A percentile compares a stretch with the other conserved stretches of the same genome.
Evolutionary conservation across 371 early-diverging fungal species (phyloP).

Genomic region (Quaeritorhiza haematococci): DNA sequence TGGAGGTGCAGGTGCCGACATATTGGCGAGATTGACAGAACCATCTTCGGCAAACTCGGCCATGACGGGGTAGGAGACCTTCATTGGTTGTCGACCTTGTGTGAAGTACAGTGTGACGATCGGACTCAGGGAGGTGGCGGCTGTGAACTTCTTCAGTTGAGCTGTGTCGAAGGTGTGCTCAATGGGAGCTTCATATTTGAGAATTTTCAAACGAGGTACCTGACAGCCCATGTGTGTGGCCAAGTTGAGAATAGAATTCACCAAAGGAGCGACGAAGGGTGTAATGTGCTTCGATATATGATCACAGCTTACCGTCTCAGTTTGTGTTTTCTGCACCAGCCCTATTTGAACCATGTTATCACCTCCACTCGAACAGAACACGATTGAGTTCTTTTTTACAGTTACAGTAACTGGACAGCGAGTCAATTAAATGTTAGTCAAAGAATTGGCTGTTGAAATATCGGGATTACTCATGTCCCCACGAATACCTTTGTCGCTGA

Average conservation of each 20-base stretch:
- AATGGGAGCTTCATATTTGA: slow-evolving; percentile 11
- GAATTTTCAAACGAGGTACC: slow-evolving; percentile 27
- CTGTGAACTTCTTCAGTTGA: slow-evolving; percentile 21
- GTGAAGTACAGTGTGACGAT: slow-evolving; percentile 20
- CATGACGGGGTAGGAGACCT: no score
- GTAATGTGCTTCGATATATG: no score
- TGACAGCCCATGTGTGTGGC: not conserved
- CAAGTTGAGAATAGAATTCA: not conserved
- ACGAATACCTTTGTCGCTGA: slow-evolving; percentile 25
- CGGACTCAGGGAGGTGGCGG: slow-evolving; percentile 21
- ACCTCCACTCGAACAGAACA: slow-evolving; percentile 17
- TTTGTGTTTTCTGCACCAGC: slow-evolving; percentile 20
- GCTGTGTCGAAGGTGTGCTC: slow-evolving; percentile 23
- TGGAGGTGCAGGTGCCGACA: no score
- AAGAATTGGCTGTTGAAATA: no score
- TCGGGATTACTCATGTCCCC: no score
- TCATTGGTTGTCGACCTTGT: no score
- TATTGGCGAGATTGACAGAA: no score
- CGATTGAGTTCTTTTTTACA: slow-evolving; percentile 25
- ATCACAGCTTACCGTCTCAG: slow-evolving; percentile 11
- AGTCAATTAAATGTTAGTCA: not conserved
- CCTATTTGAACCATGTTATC: slow-evolving; percentile 27
- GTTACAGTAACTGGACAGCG: slow-evolving; percentile 11
- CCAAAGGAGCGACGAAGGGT: not conserved
- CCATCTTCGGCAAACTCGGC: no score